Base-by-base conservation (phyloP, 768 basidiomycete genomes). In the Trametes sanguinea region DNA sequence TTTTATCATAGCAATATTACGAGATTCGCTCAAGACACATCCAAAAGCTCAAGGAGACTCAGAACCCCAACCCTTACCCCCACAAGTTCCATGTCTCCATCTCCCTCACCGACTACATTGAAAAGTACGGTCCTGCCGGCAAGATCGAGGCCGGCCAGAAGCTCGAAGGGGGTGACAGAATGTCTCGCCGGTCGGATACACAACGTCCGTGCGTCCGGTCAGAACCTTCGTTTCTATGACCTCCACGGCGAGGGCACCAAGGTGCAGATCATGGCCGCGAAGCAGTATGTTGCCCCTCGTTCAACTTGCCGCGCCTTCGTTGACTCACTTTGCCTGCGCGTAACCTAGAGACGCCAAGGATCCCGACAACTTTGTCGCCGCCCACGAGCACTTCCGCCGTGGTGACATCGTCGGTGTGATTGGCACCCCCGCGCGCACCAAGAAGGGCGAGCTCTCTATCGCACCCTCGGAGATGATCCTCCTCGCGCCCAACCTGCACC, bases 361-460 rank as follows among this genome's bases (percentile, higher is more conserved):
- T 66, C 82, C 85, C 13, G 81, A 84, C 27, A 64, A 80, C 0
- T 99, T 95, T 72, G 75, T 83, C 57, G 76, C 84, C 3, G 83
- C 81, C 0, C 95, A 98, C 75, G 87, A 91, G 52, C 77, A 90
- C 65, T 94, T 99, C 84, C 89, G 90, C 67, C 90, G 97, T 40
- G 97, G 97, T 44, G 97, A 99, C 74, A 90, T 98, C 69, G 89
- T 99, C 63, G 97, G 97, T 65, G 93, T 98, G 57, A 83, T 84
- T 57, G 97, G 97, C 63, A 80, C 78, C 0, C 96, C 97, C 0
- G 89, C 89, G 3, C 92, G 97, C 67, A 95, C 95, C 67, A 91
- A 96, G 80, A 94, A 90, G 80, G 94, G 94, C 67, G 97, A 98
- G 76, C 85, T 98, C 51, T 95, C 93, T 37, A 91, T 99, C 73